Base-by-base conservation (phyloP, 1,139 yeast genomes). In the Kodamaea fungicola region DNA sequence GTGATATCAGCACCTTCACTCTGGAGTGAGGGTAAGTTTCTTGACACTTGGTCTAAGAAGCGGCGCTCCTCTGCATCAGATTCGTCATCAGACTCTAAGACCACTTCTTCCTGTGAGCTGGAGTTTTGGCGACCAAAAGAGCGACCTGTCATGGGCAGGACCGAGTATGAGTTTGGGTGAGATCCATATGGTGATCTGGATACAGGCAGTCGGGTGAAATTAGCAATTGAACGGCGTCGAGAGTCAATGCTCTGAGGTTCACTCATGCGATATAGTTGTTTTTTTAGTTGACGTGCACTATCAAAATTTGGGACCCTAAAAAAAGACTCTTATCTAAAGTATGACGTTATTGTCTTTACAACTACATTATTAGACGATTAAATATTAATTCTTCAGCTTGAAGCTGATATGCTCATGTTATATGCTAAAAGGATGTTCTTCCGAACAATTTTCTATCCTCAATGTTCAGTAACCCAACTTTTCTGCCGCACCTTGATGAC, bases 1-100 rank as follows among this genome's bases (percentile, higher is more conserved):
- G 58, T 55, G 41, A 54, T 54, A 34, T 55, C 60, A 2, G 54
- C 58, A 3, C 60, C 60, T 33, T 47, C 53, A 10, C 42, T 35
- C 23, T 30, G 38, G 16, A 46, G 32, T 3, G 43, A 41, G 8
- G 40, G 42, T 3, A 39, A 30, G 25, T 36, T 33, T 25, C 37
- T 23, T n/a, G 35, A 27, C n/a, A 31, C 38, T 12, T 31, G 38
- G 9, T 37, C 41, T 10, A 30, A 32, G 24, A 33, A 33, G 26
- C 10, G 16, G 19, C 42, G 37, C 6, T 33, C 41, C n/a, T 30
- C 37, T 1, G 28, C 40, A n/a, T 35, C 31, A 33, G 7, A 24
- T 4, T 33, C 35, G 4, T 35, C 35, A n/a, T 33, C 39, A 12
- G 44, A 39, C 6, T 42, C 40, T 4, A 45, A 24, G 21, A 35